These are phyloP conservation scores for Parvularia atlantis DNA, from an alignment of 78 protist species.

Conservation along the genomic window DNA sequence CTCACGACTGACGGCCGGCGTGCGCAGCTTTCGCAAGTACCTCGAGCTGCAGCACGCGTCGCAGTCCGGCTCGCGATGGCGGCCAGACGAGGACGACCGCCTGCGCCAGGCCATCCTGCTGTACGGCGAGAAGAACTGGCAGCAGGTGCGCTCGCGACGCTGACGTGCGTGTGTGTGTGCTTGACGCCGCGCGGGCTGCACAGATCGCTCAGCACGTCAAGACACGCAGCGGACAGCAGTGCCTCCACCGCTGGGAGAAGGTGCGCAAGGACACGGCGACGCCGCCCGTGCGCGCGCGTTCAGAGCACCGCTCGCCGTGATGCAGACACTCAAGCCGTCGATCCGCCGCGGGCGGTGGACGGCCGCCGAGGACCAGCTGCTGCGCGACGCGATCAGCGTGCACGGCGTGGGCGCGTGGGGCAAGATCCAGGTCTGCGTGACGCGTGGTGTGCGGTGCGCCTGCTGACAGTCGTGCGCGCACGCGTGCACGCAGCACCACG, in stretches of 20 bases:
- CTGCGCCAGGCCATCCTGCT: conserved; percentile 9
- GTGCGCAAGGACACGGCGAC: too few relatives aligned
- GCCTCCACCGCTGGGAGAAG: conserved; percentile 28
- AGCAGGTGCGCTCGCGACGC: too few relatives aligned
- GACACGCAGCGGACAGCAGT: conserved; percentile 37
- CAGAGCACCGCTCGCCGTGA: too few relatives aligned
- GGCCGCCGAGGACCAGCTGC: conserved; percentile 14
- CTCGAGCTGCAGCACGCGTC: neutral
- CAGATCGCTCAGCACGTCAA: conserved; percentile 6
- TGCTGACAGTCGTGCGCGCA: neutral
- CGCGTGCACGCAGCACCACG: too few relatives aligned
- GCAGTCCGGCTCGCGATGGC: neutral
- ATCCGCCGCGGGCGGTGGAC: conserved; percentile 23
- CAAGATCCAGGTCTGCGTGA: neutral
- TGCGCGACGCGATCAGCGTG: neutral
- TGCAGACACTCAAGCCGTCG: conserved; percentile 15
- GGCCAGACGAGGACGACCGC: conserved; percentile 1
- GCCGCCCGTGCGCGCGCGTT: too few relatives aligned
- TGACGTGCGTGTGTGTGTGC: too few relatives aligned
- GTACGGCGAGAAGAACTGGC: conserved; percentile 33
- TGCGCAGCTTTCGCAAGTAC: conserved; percentile 4
- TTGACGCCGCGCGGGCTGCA: too few relatives aligned
- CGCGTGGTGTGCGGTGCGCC: neutral
- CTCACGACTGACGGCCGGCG: neutral
- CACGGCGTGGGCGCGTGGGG: conserved; percentile 14